These are phyloP conservation scores for Cenchrus americanus DNA, from an alignment of 176 grass and related monocot species.

Conservation along the genomic window DNA sequence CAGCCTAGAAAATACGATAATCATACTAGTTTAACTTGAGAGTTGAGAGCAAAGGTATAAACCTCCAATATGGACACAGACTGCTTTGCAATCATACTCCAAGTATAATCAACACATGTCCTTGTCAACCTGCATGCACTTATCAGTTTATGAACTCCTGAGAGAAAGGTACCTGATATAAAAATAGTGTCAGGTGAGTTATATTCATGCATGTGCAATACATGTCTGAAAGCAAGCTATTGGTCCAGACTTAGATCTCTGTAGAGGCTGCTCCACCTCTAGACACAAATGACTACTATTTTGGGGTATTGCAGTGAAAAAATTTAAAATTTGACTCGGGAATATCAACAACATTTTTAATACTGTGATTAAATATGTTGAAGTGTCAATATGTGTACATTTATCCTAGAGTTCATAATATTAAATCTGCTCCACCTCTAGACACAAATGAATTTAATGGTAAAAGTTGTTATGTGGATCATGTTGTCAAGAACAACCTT, in stretches of 20 bases:
- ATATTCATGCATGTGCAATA: neutral
- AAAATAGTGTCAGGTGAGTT: constrained; percentile 28
- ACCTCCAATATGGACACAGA: constrained; percentile 80
- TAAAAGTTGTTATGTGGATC: neutral
- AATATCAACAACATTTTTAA: neutral
- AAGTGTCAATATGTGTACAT: neutral
- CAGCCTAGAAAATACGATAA: constrained; percentile 15
- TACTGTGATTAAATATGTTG: neutral
- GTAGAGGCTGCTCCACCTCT: neutral
- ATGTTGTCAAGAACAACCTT: neutral
- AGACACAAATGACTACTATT: neutral
- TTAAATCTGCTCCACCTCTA: no score
- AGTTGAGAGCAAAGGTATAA: constrained; percentile 22
- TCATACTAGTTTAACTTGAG: constrained; percentile 5
- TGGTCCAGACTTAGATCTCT: neutral
- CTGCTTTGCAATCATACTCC: constrained; percentile 52
- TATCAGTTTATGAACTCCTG: constrained; percentile 76
- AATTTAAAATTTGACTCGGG: neutral
- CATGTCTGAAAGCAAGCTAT: neutral
- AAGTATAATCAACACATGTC: constrained; percentile 55
- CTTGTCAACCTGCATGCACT: constrained; percentile 69
- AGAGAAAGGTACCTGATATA: constrained; percentile 62
- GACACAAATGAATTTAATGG: neutral
- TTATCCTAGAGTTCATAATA: neutral
- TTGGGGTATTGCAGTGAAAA: neutral